Evolutionary conservation across 2,329 filamentous ascomycete genomes (phyloP), one percentile per base, ranked within the genome.

Genomic region (Colletotrichum siamense): DNA sequence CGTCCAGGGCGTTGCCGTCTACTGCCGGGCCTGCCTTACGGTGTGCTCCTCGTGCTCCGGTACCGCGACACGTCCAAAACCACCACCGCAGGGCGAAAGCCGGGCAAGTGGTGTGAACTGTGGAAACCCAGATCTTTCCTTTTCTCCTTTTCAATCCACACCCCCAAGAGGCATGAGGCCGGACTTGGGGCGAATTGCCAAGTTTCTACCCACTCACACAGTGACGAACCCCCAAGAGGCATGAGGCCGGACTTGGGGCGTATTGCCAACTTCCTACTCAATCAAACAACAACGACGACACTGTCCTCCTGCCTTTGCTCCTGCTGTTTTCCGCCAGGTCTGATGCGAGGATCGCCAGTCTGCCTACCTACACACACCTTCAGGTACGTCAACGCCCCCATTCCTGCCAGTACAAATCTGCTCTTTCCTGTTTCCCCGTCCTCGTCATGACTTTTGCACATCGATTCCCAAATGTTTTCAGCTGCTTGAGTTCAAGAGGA

Each of bases 351-450:
- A 52, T 52, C 1, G 44, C 44, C n/a, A 13, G 44, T 52, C 44
- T 0, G 44, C 44, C 44, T 24, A 52, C 0, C 44, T 24, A 0
- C n/a, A 52, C 0, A 0, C 6, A 13, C n/a, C 44, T 52, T 52
- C 44, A 52, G 44, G 44, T 52, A 52, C n/a, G 44, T 52, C 0
- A 0, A 22, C 2, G n/a, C 0, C 9, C 0, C n/a, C n/a, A 0
- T 49, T 13, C 39, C 18, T 12, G 39, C 18, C 1, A 6, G 18
- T 18, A 49, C 0, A n/a, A 12, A 0, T 49, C 0, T 0, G 7
- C 9, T 2, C 18, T 49, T n/a, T 12, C 44, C n/a, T 13, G 12
- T 52, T 52, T 22, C 5, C 44, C 6, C 6, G 1, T 22, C 6
- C 10, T 52, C 12, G 0, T 7, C 44, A 52, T 22, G n/a, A 8